Evolutionary conservation across 1,284 basidiomycete species (phyloP).

Genomic region (Leccinum glutinopallens): DNA sequence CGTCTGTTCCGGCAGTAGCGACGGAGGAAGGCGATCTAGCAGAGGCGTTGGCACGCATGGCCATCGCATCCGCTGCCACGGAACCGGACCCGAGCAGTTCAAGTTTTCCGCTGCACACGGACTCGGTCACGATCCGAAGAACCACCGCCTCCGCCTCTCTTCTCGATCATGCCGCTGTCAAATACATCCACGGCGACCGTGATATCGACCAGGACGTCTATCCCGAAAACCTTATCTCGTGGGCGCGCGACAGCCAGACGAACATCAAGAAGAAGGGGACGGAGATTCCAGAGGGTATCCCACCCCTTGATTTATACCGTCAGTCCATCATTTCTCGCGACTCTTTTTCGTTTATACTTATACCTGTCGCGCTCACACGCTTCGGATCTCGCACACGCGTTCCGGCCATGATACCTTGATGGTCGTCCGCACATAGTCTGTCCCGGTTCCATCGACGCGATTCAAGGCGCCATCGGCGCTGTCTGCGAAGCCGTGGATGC

Average conservation of each 20-base stretch:
- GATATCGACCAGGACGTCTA: too few species aligned
- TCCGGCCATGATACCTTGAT: not conserved
- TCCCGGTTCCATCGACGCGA: conserved; percentile 67
- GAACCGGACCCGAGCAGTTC: not conserved
- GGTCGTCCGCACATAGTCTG: conserved; percentile 52
- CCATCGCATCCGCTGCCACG: conserved; percentile 36
- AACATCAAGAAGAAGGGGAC: conserved; percentile 70
- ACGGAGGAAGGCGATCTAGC: too few species aligned
- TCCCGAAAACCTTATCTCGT: conserved; percentile 51
- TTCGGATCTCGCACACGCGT: not conserved
- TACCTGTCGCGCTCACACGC: conserved; percentile 1
- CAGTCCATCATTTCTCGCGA: conserved; percentile 32
- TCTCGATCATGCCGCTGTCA: too few species aligned
- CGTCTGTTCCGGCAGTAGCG: too few species aligned
- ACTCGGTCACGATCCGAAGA: too few species aligned
- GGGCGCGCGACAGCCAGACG: conserved; percentile 66
- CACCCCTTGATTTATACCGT: conserved; percentile 75
- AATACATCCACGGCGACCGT: too few species aligned
- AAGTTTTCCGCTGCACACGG: too few species aligned
- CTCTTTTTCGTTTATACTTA: not conserved
- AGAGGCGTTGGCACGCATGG: conserved; percentile 42
- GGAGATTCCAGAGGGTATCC: conserved; percentile 76
- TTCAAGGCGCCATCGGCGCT: conserved; percentile 50
- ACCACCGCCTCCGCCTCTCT: too few species aligned
- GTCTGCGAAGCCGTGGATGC: too few species aligned